Evolutionary conservation across 306 rosid species (phyloP).

Genomic region (Quercus suber): DNA sequence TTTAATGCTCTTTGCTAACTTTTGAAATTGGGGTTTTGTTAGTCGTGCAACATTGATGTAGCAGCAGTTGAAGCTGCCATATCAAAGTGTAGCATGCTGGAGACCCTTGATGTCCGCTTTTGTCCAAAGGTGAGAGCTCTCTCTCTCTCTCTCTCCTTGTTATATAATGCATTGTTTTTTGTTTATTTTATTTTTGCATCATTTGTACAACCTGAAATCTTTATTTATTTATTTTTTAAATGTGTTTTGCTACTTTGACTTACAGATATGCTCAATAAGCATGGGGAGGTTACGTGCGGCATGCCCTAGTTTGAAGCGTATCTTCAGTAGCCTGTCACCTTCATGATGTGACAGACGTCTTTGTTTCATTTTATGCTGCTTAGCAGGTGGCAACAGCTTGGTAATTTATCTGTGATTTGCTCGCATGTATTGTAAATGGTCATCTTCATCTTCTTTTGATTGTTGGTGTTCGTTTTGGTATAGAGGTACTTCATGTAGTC

Average conservation of each 20-base stretch:
- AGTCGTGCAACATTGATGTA: slow-evolving; percentile 90
- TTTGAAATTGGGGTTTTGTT: slow-evolving; percentile 18
- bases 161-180: neutral
- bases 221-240: too few relatives aligned
- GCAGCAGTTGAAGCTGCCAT: slow-evolving; percentile 83
- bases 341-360: slow-evolving; percentile 24
- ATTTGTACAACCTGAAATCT: neutral
- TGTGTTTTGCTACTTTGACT: slow-evolving; percentile 1
- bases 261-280: slow-evolving; percentile 63
- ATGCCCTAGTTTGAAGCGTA: slow-evolving; percentile 88
- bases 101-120: slow-evolving; percentile 95
- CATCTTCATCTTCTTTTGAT: neutral
- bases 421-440: slow-evolving; percentile 40
- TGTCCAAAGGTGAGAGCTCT: slow-evolving; percentile 75
- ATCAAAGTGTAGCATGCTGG: slow-evolving; percentile 80
- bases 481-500: slow-evolving; percentile 37
- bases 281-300: slow-evolving; percentile 70
- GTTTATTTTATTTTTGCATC: neutral
- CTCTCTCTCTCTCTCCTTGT: neutral
- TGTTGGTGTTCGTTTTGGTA: slow-evolving; percentile 28
- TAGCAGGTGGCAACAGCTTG: slow-evolving; percentile 14
- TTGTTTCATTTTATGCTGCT: slow-evolving; percentile 13
- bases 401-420: slow-evolving; percentile 24
- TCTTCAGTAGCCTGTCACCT: slow-evolving; percentile 81
- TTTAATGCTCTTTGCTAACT: neutral